Evolutionary conservation across 352 stramenopile species (phyloP).

Genomic region (Stramenopiles sp.): DNA sequence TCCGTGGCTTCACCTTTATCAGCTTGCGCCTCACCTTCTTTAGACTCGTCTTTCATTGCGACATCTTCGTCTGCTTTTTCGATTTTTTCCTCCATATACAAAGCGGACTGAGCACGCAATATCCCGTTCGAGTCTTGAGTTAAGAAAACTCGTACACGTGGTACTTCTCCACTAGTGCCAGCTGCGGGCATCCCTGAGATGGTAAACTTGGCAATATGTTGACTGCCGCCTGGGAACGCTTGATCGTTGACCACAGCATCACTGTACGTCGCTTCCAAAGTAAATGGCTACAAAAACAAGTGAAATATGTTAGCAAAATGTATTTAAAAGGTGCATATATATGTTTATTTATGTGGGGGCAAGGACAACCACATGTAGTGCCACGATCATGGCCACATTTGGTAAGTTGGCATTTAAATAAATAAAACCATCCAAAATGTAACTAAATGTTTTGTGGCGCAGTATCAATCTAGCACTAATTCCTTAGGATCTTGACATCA

Average conservation of each 20-base stretch:
- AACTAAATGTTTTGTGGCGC: neutral
- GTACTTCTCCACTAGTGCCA: conserved; percentile 45
- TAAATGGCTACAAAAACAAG: conserved; percentile 54
- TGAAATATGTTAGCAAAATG: too few species aligned
- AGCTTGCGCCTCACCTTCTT: conserved; percentile 11
- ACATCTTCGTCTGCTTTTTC: conserved; percentile 46
- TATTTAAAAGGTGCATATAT: neutral
- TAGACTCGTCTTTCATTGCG: conserved; percentile 17
- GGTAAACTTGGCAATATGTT: conserved; percentile 70
- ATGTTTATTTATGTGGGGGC: neutral
- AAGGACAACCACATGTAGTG: too few species aligned
- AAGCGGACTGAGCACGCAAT: conserved; percentile 75
- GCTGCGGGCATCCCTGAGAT: conserved; percentile 60
- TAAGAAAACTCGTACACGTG: conserved; percentile 87
- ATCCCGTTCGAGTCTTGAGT: conserved; percentile 90
- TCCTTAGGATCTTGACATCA: neutral
- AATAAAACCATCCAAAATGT: neutral
- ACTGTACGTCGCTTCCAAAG: conserved; percentile 67
- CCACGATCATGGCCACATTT: neutral
- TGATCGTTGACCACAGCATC: conserved; percentile 42
- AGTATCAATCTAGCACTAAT: neutral
- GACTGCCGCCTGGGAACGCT: conserved; percentile 27
- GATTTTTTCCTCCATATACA: conserved; percentile 90
- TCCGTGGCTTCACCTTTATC: conserved; percentile 36
- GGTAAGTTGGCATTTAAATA: neutral